A percentile compares a stretch with the other conserved stretches of the same genome.
These are phyloP conservation scores for Pugionium cornutum DNA, from an alignment of 345 rosid genomes.

Conservation along the genomic window DNA sequence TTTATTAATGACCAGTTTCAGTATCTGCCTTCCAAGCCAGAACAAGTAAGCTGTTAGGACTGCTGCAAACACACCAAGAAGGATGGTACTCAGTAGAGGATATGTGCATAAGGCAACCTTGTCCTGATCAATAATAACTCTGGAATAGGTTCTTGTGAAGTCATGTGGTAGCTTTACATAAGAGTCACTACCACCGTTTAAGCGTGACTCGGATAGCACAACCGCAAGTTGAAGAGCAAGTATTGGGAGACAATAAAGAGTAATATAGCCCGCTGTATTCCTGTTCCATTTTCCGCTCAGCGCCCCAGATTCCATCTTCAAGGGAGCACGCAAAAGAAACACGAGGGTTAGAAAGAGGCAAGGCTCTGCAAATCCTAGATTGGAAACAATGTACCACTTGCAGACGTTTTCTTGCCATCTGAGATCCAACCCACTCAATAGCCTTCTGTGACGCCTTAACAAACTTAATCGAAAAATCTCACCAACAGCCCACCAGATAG, in stretches of 20 bases:
- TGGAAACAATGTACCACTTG: constrained; percentile 55
- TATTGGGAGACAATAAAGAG: constrained; percentile 76
- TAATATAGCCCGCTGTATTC: constrained; percentile 58
- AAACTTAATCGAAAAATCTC: too few relatives aligned
- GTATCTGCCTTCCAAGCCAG: constrained; percentile 87
- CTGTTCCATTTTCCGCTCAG: constrained; percentile 74
- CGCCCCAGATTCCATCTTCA: constrained; percentile 72
- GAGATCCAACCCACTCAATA: constrained; percentile 54
- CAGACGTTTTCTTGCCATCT: constrained; percentile 68
- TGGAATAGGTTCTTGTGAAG: constrained; percentile 59
- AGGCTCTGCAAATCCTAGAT: constrained; percentile 96
- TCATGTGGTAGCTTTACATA: constrained; percentile 52
- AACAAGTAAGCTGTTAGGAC: constrained; percentile 71
- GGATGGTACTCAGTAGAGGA: constrained; percentile 82
- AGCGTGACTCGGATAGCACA: constrained; percentile 61
- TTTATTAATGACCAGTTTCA: constrained; percentile 85
- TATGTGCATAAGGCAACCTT: constrained; percentile 69
- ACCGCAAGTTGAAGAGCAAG: constrained; percentile 78
- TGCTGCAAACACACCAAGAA: constrained; percentile 71
- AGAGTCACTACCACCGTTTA: constrained; percentile 54
- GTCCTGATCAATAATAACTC: constrained; percentile 35
- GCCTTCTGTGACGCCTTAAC: constrained; percentile 48
- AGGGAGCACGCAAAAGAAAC: constrained; percentile 87
- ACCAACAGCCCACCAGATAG: too few relatives aligned
- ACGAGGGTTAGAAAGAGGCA: constrained; percentile 82